Evolutionary conservation across 805 yeast species (phyloP), one percentile per base, ranked within the genome.

Genomic region (Spathaspora girioi): DNA sequence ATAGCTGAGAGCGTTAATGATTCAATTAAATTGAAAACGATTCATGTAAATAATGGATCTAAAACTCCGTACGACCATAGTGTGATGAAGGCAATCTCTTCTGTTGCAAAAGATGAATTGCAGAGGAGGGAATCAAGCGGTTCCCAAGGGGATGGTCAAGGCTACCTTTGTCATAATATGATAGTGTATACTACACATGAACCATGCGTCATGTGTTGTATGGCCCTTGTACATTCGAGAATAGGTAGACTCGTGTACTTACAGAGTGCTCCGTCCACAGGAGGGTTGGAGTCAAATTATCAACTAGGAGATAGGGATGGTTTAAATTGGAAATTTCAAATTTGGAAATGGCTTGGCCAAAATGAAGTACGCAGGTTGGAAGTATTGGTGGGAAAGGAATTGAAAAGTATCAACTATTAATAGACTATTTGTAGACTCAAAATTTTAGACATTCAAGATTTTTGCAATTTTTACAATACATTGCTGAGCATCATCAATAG

Each of bases 201-300:
- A 66, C 99, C 99, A 0, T 94, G 99, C 61, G 81, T 89, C 0
- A 94, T 93, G 97, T 94, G 99, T 62, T 71, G 89, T 6, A 94
- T 94, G 99, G 98, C 98, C 0, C 73, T 94, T 41, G 84, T 92
- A 10, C 99, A 94, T 64, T 93, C 98, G 1, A 75, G 99, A 46
- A 79, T 94, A 0, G 78, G 82, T 14, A 74, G 90, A 48, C 69
- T 93, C 32, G 70, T 88, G 0, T 93, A 84, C 66, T 57, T 87
- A 15, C 69, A 71, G 40, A 54, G 58, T 12, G 70, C 79, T 2
- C 77, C 80, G 7, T 29, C 43, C 2, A 54, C 62, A 12, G 79
- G 79, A 1, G 77, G 69, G 1, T 78, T 93, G 52, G 92, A 87
- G 10, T 78, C 81, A 27, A 79, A 85, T 2, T 88, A 85, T 58